These are phyloP conservation scores for Halophytophthora polymorphica DNA, from an alignment of 352 stramenopile genomes.

Conservation along the genomic window DNA sequence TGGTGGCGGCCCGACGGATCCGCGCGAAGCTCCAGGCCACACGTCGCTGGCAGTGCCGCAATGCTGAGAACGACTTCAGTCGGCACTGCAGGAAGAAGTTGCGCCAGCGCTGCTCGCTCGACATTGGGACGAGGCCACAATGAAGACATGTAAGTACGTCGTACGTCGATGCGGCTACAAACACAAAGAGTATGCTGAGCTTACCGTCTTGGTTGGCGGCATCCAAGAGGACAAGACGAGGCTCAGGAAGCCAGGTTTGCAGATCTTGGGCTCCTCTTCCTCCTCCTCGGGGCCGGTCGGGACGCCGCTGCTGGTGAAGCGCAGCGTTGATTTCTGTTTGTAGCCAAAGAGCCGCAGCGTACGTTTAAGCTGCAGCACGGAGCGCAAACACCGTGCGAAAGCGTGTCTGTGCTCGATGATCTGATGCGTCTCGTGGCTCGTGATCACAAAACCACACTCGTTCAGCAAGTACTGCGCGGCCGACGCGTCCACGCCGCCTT, in stretches of 20 bases:
- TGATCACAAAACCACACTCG: constrained; percentile 32
- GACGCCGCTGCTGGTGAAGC: constrained; percentile 30
- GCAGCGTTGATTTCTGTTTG: constrained; percentile 41
- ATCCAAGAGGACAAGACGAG: constrained; percentile 50
- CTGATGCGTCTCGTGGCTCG: constrained; percentile 34
- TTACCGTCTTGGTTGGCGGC: constrained; percentile 34
- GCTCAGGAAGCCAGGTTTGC: constrained; percentile 38
- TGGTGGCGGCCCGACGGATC: constrained; percentile 33
- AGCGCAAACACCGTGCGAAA: constrained; percentile 39
- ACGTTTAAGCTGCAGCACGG: constrained; percentile 43
- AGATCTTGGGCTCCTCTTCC: constrained; percentile 43
- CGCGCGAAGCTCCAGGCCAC: constrained; percentile 26
- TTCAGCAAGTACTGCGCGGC: constrained; percentile 48
- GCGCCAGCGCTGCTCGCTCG: constrained; percentile 36
- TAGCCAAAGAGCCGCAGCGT: constrained; percentile 67
- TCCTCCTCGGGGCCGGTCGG: constrained; percentile 1
- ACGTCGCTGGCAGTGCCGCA: constrained; percentile 29
- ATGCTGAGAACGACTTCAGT: constrained; percentile 31
- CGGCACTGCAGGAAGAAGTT: constrained; percentile 28
- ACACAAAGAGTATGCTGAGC: neutral
- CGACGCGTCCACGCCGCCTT: constrained; percentile 30
- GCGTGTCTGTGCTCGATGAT: constrained; percentile 35
- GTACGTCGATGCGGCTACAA: neutral
- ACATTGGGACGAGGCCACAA: too few relatives aligned
- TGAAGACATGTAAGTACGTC: too few relatives aligned